Evolutionary conservation across 2,329 filamentous ascomycete species (phyloP).

Genomic region (Xylariales sp.): DNA sequence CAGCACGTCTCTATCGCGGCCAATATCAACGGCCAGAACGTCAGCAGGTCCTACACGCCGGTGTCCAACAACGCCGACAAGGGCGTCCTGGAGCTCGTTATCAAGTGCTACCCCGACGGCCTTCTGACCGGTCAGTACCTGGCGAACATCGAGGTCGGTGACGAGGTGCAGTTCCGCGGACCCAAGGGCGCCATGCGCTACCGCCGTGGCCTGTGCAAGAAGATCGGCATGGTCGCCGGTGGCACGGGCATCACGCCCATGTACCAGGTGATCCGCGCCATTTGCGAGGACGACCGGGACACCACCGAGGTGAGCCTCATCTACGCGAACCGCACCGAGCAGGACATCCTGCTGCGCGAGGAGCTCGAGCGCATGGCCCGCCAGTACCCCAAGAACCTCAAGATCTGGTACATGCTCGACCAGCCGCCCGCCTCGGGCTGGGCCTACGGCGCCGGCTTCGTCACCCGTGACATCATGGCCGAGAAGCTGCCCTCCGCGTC

Average conservation of each 20-base stretch:
- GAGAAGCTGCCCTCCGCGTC: slow-evolving; percentile 42
- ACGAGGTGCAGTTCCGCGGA: slow-evolving; percentile 47
- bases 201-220: slow-evolving; percentile 31
- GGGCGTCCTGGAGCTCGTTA: slow-evolving; percentile 45
- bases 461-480: slow-evolving; percentile 46
- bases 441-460: slow-evolving; percentile 43
- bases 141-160: slow-evolving; percentile 38
- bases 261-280: slow-evolving; percentile 59
- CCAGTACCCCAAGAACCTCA: slow-evolving; percentile 48
- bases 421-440: slow-evolving; percentile 39
- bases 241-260: slow-evolving; percentile 51
- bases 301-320: slow-evolving; percentile 52
- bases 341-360: slow-evolving; percentile 53
- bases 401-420: slow-evolving; percentile 52
- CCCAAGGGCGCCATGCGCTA: slow-evolving; percentile 56
- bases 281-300: slow-evolving; percentile 57
- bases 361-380: slow-evolving; percentile 51
- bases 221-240: slow-evolving; percentile 53
- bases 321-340: slow-evolving; percentile 55
- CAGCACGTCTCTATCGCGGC: slow-evolving; percentile 52
- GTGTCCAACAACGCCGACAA: slow-evolving; percentile 45
- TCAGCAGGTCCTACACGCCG: slow-evolving; percentile 51
- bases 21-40: slow-evolving; percentile 36
- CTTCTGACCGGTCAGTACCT: slow-evolving; percentile 46
- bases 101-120: slow-evolving; percentile 48